Percentiles rank a stretch among this genome's conserved stretches.
These are phyloP conservation scores for Pyricularia sp. DNA, from an alignment of 2,329 filamentous ascomycete species.

Conservation along the genomic window DNA sequence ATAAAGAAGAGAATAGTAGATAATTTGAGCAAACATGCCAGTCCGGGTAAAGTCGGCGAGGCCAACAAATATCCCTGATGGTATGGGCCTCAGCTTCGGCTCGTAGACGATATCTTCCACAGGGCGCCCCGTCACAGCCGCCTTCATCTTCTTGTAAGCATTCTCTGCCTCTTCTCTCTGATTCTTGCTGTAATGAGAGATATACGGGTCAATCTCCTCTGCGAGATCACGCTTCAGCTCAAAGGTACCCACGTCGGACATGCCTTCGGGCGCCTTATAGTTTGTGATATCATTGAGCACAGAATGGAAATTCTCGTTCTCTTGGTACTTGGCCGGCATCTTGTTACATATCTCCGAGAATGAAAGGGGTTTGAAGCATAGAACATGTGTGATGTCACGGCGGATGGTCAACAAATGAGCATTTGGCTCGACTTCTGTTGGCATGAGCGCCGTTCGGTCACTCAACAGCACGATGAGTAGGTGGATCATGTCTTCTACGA, in stretches of 20 bases:
- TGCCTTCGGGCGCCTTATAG: conserved; percentile 82
- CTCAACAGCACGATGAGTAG: conserved; percentile 84
- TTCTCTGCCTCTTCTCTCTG: conserved; percentile 91
- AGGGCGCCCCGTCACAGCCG: conserved; percentile 75
- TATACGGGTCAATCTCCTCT: conserved; percentile 88
- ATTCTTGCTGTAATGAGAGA: conserved; percentile 92
- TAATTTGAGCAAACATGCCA: conserved; percentile 78
- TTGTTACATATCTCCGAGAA: conserved; percentile 86
- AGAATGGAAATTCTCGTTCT: conserved; percentile 78
- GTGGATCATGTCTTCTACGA: conserved; percentile 93
- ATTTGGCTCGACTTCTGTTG: conserved; percentile 48
- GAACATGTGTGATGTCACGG: conserved; percentile 82
- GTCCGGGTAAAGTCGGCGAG: conserved; percentile 75
- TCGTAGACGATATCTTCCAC: conserved; percentile 84
- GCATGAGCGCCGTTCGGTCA: conserved; percentile 73
- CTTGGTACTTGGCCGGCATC: conserved; percentile 80
- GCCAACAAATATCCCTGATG: conserved; percentile 65
- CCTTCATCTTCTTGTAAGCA: conserved; percentile 78
- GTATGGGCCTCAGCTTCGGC: conserved; percentile 68
- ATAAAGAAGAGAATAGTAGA: conserved; percentile 83
- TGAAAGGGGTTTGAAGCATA: conserved; percentile 93
- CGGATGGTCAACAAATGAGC: conserved; percentile 65
- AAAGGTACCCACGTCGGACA: conserved; percentile 90
- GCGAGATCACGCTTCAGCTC: conserved; percentile 81
- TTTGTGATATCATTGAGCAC: conserved; percentile 81